Evolutionary conservation across 129 eudicot species (phyloP), one percentile per base, ranked within the genome.

Genomic region (carrot (Daucus carota)): DNA sequence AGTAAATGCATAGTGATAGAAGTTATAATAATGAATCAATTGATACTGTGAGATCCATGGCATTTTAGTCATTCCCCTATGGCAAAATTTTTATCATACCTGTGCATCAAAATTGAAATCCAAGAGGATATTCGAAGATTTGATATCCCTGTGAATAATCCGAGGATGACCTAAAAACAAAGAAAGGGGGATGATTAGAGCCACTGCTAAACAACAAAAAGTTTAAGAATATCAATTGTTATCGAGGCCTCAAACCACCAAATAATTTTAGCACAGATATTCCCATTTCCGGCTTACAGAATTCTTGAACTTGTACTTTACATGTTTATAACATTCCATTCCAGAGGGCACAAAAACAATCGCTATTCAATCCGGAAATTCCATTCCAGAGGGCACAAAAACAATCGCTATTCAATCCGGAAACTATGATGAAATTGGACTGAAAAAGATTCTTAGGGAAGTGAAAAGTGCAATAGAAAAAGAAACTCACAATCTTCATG

Each of bases 401-500:
- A 73, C 65, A 44, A 6, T 31, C 1, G 1, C 28, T 5, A 73
- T 8, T 28, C 75, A 13, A 45, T 54, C 65, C 22, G 4, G 2
- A 29, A 63, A 28, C 9, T 1, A 16, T 13, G 70, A 63, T 9
- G 70, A 63, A 29, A 32, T 28, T 5, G 1, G 9, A 63, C 20
- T 63, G 10, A 12, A 34, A 33, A 14, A 31, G 66, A n/a, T 52
- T 31, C 22, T 29, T 33, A 31, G 4, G 20, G 70, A 24, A 22
- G 65, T 1, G 24, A 57, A 57, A 54, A 34, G 24, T 17, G 28
- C 57, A 75, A 40, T 0, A 57, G 8, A 28, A 28, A 16, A 73
- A 46, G 66, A 66, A 59, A 75, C 81, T 80, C 77, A 88, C 97
- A 91, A 82, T 87, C 92, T 85, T 91, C 97, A 70, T 91, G 99